phyloP scores from a whole-genome alignment of 805 yeast species.

The Candida chauliodis region DNA sequence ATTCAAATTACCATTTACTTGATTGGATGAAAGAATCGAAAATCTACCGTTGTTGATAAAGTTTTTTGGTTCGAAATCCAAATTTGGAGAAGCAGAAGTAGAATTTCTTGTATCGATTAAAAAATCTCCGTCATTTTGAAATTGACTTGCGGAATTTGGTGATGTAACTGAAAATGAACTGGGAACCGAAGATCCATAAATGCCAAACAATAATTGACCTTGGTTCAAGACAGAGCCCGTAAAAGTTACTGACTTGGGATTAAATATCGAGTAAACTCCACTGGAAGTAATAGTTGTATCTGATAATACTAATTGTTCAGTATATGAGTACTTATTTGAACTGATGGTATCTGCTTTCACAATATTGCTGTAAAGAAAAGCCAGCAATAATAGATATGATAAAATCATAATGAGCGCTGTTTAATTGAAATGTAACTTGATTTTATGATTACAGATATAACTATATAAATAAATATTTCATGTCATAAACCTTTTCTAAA shows the following conservation, averaged over 20 bases:
- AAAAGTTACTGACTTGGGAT: conserved; percentile 1
- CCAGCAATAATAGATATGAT: neutral
- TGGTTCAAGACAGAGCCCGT: neutral
- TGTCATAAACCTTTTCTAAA: too few species aligned
- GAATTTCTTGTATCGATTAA: conserved; percentile 4
- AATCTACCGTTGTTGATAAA: conserved; percentile 3
- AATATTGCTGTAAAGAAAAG: neutral
- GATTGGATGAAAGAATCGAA: conserved; percentile 1
- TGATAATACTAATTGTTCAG: neutral
- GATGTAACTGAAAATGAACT: neutral
- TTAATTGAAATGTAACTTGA: neutral
- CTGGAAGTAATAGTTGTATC: conserved; percentile 1
- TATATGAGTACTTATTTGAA: neutral
- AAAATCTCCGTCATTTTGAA: conserved; percentile 5
- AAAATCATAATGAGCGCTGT: neutral
- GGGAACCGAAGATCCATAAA: conserved; percentile 1
- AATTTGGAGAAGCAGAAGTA: neutral
- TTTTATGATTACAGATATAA: too few species aligned
- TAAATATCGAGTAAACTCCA: neutral
- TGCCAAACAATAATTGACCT: neutral
- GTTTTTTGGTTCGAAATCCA: neutral
- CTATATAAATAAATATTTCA: too few species aligned
- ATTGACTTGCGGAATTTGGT: neutral
- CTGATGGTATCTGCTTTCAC: neutral
- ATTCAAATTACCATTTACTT: neutral